A percentile compares a stretch with the other conserved stretches of the same genome.
Evolutionary conservation across 305 asterid species (phyloP).

Genomic region (Fraxinus paxiana): DNA sequence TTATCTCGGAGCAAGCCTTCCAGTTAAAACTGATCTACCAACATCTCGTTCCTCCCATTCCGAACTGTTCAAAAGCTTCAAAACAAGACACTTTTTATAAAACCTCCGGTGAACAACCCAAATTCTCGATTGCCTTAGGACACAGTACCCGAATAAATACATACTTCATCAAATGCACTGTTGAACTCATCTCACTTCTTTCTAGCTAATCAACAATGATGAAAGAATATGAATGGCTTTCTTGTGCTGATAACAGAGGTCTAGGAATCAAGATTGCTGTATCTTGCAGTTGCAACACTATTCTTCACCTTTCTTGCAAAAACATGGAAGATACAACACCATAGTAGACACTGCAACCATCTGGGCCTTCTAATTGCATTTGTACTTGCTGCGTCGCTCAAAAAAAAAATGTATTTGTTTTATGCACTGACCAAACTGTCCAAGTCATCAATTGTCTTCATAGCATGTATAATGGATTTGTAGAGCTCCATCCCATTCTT

Average conservation of each 20-base stretch:
- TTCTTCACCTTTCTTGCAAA: conserved; percentile 11
- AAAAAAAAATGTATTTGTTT: background rate
- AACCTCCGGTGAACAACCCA: background rate
- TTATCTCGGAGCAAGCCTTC: background rate
- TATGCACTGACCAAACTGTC: background rate
- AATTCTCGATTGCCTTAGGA: background rate
- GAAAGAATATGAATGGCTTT: background rate
- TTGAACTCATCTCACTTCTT: background rate
- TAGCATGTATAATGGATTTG: conserved; percentile 6
- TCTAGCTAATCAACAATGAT: background rate
- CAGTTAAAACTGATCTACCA: background rate
- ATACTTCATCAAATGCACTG: background rate
- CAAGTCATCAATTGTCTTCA: conserved; percentile 6
- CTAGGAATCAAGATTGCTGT: conserved; percentile 16
- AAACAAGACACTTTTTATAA: background rate
- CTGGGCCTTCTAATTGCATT: conserved; percentile 5
- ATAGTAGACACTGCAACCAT: background rate
- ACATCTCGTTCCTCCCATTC: background rate
- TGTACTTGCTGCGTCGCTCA: background rate
- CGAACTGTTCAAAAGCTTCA: background rate
- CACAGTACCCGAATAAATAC: background rate
- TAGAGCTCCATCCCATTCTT: background rate
- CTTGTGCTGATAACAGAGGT: conserved; percentile 11
- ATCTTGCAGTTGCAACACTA: conserved; percentile 9
- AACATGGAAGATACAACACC: conserved; percentile 17